Base-by-base conservation (phyloP, 495 filamentous ascomycete species). In the Penicillium canariense region DNA sequence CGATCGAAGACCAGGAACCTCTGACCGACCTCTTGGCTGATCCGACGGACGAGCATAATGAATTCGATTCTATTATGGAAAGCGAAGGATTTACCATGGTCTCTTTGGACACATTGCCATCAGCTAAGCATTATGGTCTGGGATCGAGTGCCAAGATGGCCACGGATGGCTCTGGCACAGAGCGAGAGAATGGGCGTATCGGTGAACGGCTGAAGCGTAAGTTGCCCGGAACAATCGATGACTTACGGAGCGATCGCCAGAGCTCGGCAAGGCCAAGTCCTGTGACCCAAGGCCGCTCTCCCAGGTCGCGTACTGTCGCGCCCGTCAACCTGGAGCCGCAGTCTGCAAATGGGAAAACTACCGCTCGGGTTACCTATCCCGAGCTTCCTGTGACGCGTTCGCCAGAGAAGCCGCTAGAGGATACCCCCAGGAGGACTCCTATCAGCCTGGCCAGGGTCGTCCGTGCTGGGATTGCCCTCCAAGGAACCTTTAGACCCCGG, bases 51-150 rank as follows among this genome's bases (percentile, higher is more conserved):
- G 69, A 77, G 11, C 72, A 78, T 36, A 56, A 67, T 45, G 78
- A 82, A 28, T 81, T 75, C 50, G 77, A 82, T 63, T 77, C 81
- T 1, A 80, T 83, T 30, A 77, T 84, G 58, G 80, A 84, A 57
- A 82, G 80, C 47, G 81, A 84, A 61, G 81, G 78, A 1, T 83
- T 84, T 49, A 84, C 77, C 30, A 84, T 84, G 81, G 74, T 84
- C 3, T 81, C 79, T 3, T 61, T 83, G 44, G 76, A 81, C 26
- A 79, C 81, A 9, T 62, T 83, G 30, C 72, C 77, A 25, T 81
- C 78, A 5, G 70, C 68, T 15, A 71, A 71, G 50, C 71, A 74
- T 39, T 66, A 68, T 50, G 69, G 64, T 0, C 36, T 77, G 9
- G 66, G 56, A 5, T 63, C 61, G 11, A 59, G 63, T 28, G 38